Evolutionary conservation across 768 basidiomycete genomes (phyloP).

Genomic region (Tricholoma sp.): DNA sequence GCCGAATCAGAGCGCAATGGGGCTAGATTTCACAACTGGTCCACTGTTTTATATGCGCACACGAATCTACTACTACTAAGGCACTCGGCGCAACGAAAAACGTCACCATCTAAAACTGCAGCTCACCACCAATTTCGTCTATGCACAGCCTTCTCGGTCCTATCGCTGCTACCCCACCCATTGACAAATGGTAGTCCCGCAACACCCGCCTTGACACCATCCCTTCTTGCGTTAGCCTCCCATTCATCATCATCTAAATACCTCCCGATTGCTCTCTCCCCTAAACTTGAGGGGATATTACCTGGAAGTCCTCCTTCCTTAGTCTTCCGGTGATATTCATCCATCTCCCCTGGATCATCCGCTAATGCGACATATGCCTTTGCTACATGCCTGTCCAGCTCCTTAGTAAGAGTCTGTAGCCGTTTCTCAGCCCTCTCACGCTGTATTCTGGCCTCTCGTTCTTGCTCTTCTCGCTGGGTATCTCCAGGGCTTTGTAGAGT

Average conservation of each 20-base stretch:
- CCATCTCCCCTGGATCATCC: slow-evolving; percentile 31
- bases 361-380: slow-evolving; percentile 69
- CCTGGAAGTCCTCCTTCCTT: slow-evolving; percentile 3
- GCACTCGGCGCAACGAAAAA: not conserved
- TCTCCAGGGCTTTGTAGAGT: slow-evolving; percentile 15
- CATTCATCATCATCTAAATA: slow-evolving; percentile 71
- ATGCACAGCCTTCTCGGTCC: slow-evolving; percentile 1
- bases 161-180: not conserved
- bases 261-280: slow-evolving; percentile 46
- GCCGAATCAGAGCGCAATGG: no score
- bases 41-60: not conserved
- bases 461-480: slow-evolving; percentile 22
- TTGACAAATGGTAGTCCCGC: not conserved
- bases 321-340: slow-evolving; percentile 27
- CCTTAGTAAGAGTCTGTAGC: slow-evolving; percentile 63
- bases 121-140: not conserved
- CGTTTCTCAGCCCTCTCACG: slow-evolving; percentile 55
- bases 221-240: slow-evolving; percentile 37
- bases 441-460: slow-evolving; percentile 36
- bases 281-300: slow-evolving; percentile 23
- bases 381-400: slow-evolving; percentile 61
- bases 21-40: not conserved
- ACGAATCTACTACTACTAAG: not conserved
- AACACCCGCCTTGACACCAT: slow-evolving; percentile 1
- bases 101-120: not conserved